Base-by-base conservation (phyloP, 129 eudicot genomes). In the Logfia minima region DNA sequence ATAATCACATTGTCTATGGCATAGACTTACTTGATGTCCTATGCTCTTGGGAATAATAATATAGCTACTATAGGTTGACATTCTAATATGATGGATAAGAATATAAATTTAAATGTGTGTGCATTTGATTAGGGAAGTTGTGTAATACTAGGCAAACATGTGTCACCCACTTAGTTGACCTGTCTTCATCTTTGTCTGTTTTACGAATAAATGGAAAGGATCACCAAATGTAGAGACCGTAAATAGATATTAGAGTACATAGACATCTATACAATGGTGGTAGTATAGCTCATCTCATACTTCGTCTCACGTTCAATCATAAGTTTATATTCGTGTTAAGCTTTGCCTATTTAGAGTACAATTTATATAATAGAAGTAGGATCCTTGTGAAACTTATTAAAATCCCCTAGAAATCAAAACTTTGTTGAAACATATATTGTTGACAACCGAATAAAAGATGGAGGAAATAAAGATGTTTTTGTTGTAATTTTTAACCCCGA, bases 71-170 rank as follows among this genome's bases (percentile, higher is more conserved):
- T 21, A 58, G 13, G 64, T 21, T 58, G 10, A 48, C 32, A 41
- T 64, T 26, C 34, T 65, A 52, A 32, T 72, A 72, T 65, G 61
- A 75, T 55, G 56, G 24, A 9, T 41, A 52, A 51, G 29, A 21
- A 71, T 35, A 43, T 26, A 8, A 63, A 72, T 13, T 22, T 75
- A 23, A 21, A 45, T 21, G 48, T 66, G 22, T 31, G 56, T 65
- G 22, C 18, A 10, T 19, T 72, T 60, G 37, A 52, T 53, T 51
- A 32, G 65, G 9, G 73, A 64, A 22, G 66, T 10, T 59, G 18
- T 63, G 55, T 32, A 14, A 71, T 79, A 68, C 21, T 76, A 28
- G 55, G 31, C 59, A 56, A 68, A 68, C 43, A 64, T 53, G n/a
- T 43, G 24, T 66, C 58, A 59, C n/a, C 69, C 23, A 6, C 55